Percentiles rank a stretch among this genome's conserved stretches.
phyloP scores from a whole-genome alignment of 495 filamentous ascomycete genomes.

The Aspergillus cavernicola region DNA sequence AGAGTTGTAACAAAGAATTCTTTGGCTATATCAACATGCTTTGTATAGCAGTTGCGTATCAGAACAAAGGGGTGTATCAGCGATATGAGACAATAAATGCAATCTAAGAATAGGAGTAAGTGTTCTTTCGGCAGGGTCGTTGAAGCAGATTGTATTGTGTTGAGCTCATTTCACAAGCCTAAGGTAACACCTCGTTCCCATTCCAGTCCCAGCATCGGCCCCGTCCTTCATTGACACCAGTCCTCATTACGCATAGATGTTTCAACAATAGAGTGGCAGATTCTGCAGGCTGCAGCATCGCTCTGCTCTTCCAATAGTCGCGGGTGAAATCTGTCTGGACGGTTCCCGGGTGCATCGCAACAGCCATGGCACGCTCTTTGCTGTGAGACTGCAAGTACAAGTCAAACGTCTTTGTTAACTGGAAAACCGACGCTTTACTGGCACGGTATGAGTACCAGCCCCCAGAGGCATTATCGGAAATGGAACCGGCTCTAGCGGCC shows the following conservation, averaged over 20 bases:
- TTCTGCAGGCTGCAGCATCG: constrained; percentile 57
- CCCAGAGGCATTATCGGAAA: constrained; percentile 63
- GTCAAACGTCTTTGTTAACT: constrained; percentile 69
- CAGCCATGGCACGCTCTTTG: constrained; percentile 56
- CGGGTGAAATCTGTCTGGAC: constrained; percentile 71
- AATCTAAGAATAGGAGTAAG: no score
- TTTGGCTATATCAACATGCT: no score
- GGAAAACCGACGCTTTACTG: constrained; percentile 68
- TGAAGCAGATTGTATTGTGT: not conserved
- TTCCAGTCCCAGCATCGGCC: constrained; percentile 77
- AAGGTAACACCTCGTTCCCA: constrained; percentile 65
- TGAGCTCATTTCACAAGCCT: constrained; percentile 10
- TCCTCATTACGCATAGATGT: constrained; percentile 29
- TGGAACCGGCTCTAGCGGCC: constrained; percentile 73
- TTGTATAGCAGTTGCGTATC: no score
- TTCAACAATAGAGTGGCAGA: constrained; percentile 57
- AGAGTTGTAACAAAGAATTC: no score
- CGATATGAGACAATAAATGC: no score
- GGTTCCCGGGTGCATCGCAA: constrained; percentile 80
- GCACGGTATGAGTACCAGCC: constrained; percentile 78
- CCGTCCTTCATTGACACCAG: constrained; percentile 43
- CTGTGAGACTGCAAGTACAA: constrained; percentile 53
- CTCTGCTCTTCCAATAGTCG: constrained; percentile 64
- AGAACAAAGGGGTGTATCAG: no score
- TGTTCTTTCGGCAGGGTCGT: no score